phyloP scores from a whole-genome alignment of 2,329 filamentous ascomycete species.

The Ascochyta pisi region DNA sequence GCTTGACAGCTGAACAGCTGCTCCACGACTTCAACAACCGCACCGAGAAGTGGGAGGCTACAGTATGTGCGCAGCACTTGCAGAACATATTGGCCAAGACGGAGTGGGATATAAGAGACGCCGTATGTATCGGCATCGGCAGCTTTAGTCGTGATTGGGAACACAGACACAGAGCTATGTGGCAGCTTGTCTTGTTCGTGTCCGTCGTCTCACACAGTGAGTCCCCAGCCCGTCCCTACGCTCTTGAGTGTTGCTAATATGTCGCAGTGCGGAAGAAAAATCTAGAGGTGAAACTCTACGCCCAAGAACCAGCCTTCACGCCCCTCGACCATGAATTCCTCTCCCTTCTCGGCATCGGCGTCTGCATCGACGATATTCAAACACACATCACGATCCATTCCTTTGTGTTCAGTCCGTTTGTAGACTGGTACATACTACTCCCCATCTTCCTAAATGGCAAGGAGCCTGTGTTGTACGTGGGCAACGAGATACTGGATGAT shows the following conservation, averaged over 20 bases:
- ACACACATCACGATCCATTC: slow-evolving; percentile 25
- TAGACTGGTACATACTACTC: slow-evolving; percentile 46
- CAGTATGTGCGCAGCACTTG: slow-evolving; percentile 31
- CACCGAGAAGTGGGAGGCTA: slow-evolving; percentile 34
- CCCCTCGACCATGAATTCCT: slow-evolving; percentile 42
- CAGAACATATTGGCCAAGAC: slow-evolving; percentile 19
- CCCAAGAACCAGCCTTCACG: slow-evolving; percentile 48
- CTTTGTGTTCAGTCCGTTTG: slow-evolving; percentile 48
- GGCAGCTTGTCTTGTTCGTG: slow-evolving; percentile 49
- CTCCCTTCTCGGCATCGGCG: slow-evolving; percentile 26
- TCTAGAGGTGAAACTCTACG: slow-evolving; percentile 28
- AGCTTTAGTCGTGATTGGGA: slow-evolving; percentile 48
- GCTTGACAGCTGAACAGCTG: slow-evolving; percentile 36
- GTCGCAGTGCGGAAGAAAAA: slow-evolving; percentile 10
- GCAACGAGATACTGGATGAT: slow-evolving; percentile 46
- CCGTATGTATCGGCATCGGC: slow-evolving; percentile 47
- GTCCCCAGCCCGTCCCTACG: not conserved
- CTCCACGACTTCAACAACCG: slow-evolving; percentile 29
- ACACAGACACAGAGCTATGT: slow-evolving; percentile 42
- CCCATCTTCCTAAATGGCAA: slow-evolving; percentile 37
- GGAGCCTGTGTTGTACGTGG: slow-evolving; percentile 44
- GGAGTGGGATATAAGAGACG: slow-evolving; percentile 25
- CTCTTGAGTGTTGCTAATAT: not conserved
- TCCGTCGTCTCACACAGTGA: slow-evolving; percentile 28
- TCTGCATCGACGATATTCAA: slow-evolving; percentile 24